phyloP scores from a whole-genome alignment of 768 basidiomycete species.

The Royoungia palumana region DNA sequence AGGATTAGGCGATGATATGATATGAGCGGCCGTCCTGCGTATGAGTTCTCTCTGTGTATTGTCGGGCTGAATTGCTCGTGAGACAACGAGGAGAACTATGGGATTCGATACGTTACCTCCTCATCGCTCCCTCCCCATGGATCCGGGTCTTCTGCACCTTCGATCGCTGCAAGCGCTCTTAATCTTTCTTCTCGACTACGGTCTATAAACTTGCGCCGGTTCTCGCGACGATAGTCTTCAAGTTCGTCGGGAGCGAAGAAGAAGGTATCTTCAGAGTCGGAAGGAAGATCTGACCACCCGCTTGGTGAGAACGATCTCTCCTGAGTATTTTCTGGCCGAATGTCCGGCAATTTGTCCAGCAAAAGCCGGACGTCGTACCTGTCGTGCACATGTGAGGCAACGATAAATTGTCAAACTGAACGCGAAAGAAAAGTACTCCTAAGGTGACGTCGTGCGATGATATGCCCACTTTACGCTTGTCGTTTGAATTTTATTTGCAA shows the following conservation, averaged over 20 bases:
- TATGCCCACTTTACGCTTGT: conserved; percentile 7
- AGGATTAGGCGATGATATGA: conserved; percentile 70
- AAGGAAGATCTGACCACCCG: conserved; percentile 84
- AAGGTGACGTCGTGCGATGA: conserved; percentile 3
- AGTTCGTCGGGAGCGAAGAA: conserved; percentile 67
- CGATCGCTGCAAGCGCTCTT: conserved; percentile 47
- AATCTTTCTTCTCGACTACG: conserved; percentile 63
- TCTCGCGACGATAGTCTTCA: conserved; percentile 63
- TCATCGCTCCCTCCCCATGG: conserved; percentile 69
- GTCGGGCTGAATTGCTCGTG: conserved; percentile 46
- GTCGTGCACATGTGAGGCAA: conserved; percentile 21
- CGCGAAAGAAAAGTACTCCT: conserved; percentile 16
- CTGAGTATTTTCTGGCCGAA: neutral
- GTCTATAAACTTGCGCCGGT: conserved; percentile 62
- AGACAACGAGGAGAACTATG: conserved; percentile 1
- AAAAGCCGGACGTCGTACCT: conserved; percentile 84
- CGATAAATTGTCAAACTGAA: conserved; percentile 8
- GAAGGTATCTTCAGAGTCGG: conserved; percentile 83
- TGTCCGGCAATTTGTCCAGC: conserved; percentile 47
- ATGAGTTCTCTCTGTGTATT: conserved; percentile 62
- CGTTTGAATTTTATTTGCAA: conserved; percentile 4
- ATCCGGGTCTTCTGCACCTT: conserved; percentile 42
- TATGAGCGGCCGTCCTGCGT: conserved; percentile 66
- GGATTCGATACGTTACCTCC: conserved; percentile 44
- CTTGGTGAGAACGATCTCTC: conserved; percentile 42